Percentiles rank a stretch among this genome's conserved stretches.
These are phyloP conservation scores for Brassica hybrid DNA, from an alignment of 441 rosid genomes.

Conservation along the genomic window DNA sequence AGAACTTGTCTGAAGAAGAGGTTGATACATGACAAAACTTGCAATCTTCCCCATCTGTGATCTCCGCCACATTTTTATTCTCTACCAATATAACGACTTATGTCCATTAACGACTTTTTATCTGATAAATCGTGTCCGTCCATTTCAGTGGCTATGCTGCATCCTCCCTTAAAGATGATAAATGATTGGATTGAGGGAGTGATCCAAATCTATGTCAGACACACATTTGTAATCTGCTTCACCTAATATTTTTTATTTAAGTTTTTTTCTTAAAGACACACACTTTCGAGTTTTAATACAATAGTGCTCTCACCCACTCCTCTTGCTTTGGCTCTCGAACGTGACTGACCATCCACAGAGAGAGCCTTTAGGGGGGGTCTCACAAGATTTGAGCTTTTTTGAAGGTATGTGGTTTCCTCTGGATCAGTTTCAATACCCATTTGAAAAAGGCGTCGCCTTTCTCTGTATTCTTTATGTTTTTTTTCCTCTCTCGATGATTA, in stretches of 20 bases:
- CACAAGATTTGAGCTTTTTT: slow-evolving; percentile 12
- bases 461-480: neutral
- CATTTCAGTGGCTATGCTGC: slow-evolving; percentile 44
- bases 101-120: slow-evolving; percentile 11
- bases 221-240: slow-evolving; percentile 42
- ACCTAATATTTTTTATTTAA: slow-evolving; percentile 8
- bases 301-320: slow-evolving; percentile 6
- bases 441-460: slow-evolving; percentile 24
- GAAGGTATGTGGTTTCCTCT: slow-evolving; percentile 26
- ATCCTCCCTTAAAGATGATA: slow-evolving; percentile 23
- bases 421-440: neutral
- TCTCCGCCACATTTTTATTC: slow-evolving; percentile 33
- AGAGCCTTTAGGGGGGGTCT: slow-evolving; percentile 12
- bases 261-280: neutral
- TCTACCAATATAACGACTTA: neutral
- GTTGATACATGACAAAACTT: slow-evolving; percentile 12
- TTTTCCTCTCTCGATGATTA: neutral
- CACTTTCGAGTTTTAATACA: neutral
- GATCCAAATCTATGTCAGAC: slow-evolving; percentile 39
- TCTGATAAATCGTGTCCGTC: slow-evolving; percentile 31
- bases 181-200: slow-evolving; percentile 33
- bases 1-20: neutral
- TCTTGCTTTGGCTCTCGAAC: slow-evolving; percentile 29
- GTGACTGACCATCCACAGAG: slow-evolving; percentile 15
- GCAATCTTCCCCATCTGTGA: slow-evolving; percentile 12